Percentiles rank a stretch among this genome's conserved stretches.
Evolutionary conservation across 1,284 basidiomycete species (phyloP).

Genomic region (Austroboletus novae-zelandiae): DNA sequence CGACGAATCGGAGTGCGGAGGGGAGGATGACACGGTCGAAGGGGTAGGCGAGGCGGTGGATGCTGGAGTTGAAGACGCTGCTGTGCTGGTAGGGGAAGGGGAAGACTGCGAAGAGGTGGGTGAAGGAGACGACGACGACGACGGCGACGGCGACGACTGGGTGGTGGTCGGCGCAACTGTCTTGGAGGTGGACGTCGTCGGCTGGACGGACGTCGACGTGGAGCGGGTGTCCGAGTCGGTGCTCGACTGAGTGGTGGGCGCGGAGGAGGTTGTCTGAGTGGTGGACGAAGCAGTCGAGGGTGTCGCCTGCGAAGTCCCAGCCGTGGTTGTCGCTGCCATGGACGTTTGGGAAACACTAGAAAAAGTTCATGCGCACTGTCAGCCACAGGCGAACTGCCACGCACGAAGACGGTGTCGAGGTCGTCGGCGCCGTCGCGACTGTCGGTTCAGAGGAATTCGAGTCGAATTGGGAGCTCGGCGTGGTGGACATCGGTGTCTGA

Average conservation of each 20-base stretch:
- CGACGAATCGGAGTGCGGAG: conserved; percentile 13
- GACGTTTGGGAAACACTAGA: conserved; percentile 13
- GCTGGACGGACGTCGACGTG: conserved; percentile 5
- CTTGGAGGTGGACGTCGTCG: conserved; percentile 9
- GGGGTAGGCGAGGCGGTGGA: neutral
- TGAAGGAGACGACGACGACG: neutral
- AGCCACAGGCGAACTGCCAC: conserved; percentile 13
- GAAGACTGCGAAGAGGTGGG: neutral
- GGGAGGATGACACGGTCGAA: conserved; percentile 11
- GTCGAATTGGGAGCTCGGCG: neutral
- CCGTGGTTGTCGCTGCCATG: conserved; percentile 13
- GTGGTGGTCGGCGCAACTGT: conserved; percentile 5
- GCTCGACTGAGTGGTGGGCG: no score
- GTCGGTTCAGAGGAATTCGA: no score
- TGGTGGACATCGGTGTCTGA: conserved; percentile 3
- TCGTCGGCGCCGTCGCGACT: neutral
- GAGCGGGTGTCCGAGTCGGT: neutral
- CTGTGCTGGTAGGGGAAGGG: conserved; percentile 3
- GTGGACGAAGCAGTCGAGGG: conserved; percentile 2
- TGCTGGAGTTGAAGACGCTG: conserved; percentile 6
- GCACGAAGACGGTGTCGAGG: conserved; percentile 20
- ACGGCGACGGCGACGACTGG: conserved; percentile 7
- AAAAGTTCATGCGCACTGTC: conserved; percentile 12
- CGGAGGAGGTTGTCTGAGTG: no score
- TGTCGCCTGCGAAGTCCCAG: conserved; percentile 4